Base-by-base conservation (phyloP, 345 rosid species). In the Cardamine occulta region DNA sequence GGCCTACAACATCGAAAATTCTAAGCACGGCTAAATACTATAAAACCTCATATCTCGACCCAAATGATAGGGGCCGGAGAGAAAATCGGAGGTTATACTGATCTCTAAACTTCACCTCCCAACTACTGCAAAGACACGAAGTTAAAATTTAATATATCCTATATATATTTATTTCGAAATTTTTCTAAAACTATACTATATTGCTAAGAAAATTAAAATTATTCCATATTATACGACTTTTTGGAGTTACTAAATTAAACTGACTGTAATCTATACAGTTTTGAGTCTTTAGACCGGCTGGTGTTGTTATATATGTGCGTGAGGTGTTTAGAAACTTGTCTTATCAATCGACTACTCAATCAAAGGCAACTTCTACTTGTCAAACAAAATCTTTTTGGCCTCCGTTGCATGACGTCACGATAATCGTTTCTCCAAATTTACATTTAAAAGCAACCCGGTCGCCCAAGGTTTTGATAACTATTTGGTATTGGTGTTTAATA, bases 361-460 rank as follows among this genome's bases (percentile, higher is more conserved):
- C 29, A 35, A 51, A 61, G 68, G 49, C 59, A 18, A 72, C 1
- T 49, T 49, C 14, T 35, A 17, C 21, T 61, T 53, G 76, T 13
- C 70, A 73, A 63, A 73, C 62, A 29, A 73, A 53, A 52, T 52
- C 17, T 56, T 56, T 44, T 44, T 55, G 65, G 49, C 65, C 18
- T 74, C 48, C 8, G 49, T 55, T 55, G 49, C 65, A 65, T 65
- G 66, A 44, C 66, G 58, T 55, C 66, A 64, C 1, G 2, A 4
- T 61, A 6, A n/a, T 34, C 29, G 7, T 4, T 39, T 24, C 26
- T 7, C 52, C 63, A 54, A 49, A 15, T 54, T 6, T 40, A 65
- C 40, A 0, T 29, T 3, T 32, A 24, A 40, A 58, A 48, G 35
- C 51, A 60, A 71, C 75, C 48, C 26, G 9, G 8, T 21, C 15